phyloP scores from a whole-genome alignment of 805 yeast species.

The Debaryomyces hansenii region DNA sequence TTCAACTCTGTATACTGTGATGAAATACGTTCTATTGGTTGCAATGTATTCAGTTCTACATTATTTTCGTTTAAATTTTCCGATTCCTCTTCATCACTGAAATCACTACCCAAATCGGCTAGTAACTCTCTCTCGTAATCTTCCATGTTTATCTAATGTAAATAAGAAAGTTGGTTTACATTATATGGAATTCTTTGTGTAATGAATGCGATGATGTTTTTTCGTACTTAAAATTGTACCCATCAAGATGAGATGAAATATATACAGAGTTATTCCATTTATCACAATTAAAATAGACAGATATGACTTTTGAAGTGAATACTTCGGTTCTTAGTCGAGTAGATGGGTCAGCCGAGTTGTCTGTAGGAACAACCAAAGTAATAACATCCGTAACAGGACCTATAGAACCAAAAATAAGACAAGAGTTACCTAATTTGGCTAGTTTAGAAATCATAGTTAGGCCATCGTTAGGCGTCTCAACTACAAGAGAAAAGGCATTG shows the following conservation, averaged over 20 bases:
- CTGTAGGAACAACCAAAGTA: constrained; percentile 53
- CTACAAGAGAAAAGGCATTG: constrained; percentile 71
- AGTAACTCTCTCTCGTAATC: constrained; percentile 44
- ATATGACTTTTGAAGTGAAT: constrained; percentile 18
- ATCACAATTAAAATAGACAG: too few relatives aligned
- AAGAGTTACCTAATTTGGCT: constrained; percentile 78
- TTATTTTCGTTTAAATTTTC: neutral
- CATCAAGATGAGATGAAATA: too few relatives aligned
- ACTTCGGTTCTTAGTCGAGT: constrained; percentile 51
- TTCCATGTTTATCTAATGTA: constrained; percentile 9
- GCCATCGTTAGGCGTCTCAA: constrained; percentile 75
- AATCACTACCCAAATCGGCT: constrained; percentile 39
- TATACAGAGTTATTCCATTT: too few relatives aligned
- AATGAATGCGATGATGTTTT: neutral
- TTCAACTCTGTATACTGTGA: neutral
- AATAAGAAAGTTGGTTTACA: neutral
- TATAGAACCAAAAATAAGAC: constrained; percentile 76
- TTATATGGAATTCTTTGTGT: neutral
- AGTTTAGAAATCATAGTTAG: constrained; percentile 76
- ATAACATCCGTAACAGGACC: constrained; percentile 89
- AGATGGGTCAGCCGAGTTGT: constrained; percentile 76
- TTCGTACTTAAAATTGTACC: too few relatives aligned
- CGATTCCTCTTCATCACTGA: constrained; percentile 10
- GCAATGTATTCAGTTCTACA: neutral
- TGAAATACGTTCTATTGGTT: neutral